A percentile compares a stretch with the other conserved stretches of the same genome.
phyloP scores from a whole-genome alignment of 2,329 filamentous ascomycete genomes.

The Alternaria sp. region DNA sequence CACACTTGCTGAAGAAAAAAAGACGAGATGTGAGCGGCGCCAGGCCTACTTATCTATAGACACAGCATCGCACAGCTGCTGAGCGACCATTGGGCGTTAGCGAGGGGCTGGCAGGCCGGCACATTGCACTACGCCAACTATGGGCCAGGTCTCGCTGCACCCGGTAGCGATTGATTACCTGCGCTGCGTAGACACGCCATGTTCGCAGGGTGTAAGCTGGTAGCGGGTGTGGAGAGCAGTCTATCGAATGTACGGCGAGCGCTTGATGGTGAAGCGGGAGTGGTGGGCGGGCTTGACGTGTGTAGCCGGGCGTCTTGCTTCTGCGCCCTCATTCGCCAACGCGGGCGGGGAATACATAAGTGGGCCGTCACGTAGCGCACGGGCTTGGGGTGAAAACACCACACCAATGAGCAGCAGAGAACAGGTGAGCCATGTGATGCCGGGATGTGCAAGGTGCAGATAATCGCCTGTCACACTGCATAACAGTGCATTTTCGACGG shows the following conservation, averaged over 20 bases:
- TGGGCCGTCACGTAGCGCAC: constrained; percentile 29
- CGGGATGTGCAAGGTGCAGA: constrained; percentile 31
- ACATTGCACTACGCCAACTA: constrained; percentile 33
- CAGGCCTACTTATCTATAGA: constrained; percentile 42
- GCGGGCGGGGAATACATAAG: constrained; percentile 30
- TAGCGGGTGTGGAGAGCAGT: constrained; percentile 37
- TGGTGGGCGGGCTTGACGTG: constrained; percentile 37
- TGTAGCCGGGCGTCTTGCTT: constrained; percentile 32
- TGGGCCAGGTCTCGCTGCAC: constrained; percentile 32
- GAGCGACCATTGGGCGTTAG: constrained; percentile 26
- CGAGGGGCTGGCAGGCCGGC: constrained; percentile 29
- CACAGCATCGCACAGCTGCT: constrained; percentile 32
- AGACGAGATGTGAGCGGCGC: constrained; percentile 37
- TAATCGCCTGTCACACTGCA: constrained; percentile 42
- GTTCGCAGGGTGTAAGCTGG: constrained; percentile 38
- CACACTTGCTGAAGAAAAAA: constrained; percentile 59
- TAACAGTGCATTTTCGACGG: constrained; percentile 34
- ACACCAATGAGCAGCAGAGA: constrained; percentile 27
- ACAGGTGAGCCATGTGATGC: constrained; percentile 36
- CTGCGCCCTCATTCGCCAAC: constrained; percentile 26
- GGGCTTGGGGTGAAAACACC: constrained; percentile 34
- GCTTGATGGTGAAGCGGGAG: constrained; percentile 42
- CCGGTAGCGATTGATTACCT: constrained; percentile 44
- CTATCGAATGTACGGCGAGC: constrained; percentile 46
- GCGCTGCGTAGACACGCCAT: constrained; percentile 34